These are phyloP conservation scores for Planoprotostelium fungivorum DNA, from an alignment of 78 protist genomes.

Conservation along the genomic window DNA sequence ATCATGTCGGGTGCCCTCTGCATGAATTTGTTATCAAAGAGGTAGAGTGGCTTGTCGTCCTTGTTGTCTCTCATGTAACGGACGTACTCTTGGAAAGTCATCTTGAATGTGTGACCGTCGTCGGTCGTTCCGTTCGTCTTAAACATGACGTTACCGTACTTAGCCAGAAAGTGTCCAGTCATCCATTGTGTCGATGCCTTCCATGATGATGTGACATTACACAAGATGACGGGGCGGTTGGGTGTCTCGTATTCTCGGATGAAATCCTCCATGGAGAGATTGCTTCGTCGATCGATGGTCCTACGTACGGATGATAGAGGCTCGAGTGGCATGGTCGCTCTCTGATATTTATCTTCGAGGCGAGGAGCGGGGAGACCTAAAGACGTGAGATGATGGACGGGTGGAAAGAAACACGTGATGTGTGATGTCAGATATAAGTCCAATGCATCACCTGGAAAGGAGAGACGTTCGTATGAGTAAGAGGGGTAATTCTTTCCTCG, in stretches of 20 bases:
- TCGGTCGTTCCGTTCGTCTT: not conserved
- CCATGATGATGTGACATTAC: not conserved
- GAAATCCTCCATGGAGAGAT: slow-evolving; percentile 26
- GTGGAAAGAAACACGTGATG: not conserved
- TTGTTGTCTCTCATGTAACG: slow-evolving; percentile 8
- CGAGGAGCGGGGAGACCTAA: not conserved
- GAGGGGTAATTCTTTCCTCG: not conserved
- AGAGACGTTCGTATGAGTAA: not conserved
- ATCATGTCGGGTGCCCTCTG: slow-evolving; percentile 36
- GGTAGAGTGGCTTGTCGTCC: slow-evolving; percentile 75
- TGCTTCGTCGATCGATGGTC: slow-evolving; percentile 28
- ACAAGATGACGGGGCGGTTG: slow-evolving; percentile 45
- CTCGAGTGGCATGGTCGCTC: not conserved
- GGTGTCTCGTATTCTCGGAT: slow-evolving; percentile 22
- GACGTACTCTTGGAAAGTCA: slow-evolving; percentile 49
- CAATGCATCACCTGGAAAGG: not conserved
- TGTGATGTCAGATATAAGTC: too few species aligned
- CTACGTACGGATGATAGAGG: not conserved
- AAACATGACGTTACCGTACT: not conserved
- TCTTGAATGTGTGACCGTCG: not conserved
- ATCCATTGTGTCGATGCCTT: slow-evolving; percentile 13
- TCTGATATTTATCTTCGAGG: not conserved
- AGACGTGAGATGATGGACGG: not conserved
- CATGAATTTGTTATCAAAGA: slow-evolving; percentile 69
- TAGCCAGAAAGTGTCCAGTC: not conserved